Conservation (phyloP, 768 basidiomycete species). For the Infundibulicybe gibba region DNA sequence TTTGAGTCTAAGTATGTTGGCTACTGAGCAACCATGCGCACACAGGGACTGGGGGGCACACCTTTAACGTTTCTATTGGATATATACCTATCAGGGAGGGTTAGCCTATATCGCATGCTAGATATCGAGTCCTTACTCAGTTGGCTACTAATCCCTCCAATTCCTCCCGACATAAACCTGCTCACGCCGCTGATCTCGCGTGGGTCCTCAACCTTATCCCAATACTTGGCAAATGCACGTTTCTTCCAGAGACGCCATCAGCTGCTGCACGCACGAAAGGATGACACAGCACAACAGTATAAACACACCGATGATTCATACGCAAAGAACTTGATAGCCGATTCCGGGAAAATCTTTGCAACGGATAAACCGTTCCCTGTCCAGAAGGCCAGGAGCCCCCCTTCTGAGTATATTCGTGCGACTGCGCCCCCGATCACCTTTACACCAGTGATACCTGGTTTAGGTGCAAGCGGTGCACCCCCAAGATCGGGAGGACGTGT, state of each 20-base stretch:
- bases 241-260: slow-evolving; percentile 50
- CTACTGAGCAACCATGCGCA: slow-evolving; percentile 4
- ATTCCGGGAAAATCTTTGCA: slow-evolving; percentile 95
- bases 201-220: slow-evolving; percentile 87
- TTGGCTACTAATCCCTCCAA: slow-evolving; percentile 94
- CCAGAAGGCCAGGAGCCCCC: slow-evolving; percentile 92
- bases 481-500: slow-evolving; percentile 79
- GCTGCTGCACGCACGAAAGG: background rate
- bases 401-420: slow-evolving; percentile 81
- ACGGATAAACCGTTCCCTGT: slow-evolving; percentile 96
- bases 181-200: slow-evolving; percentile 88
- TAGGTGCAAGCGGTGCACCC: slow-evolving; percentile 41
- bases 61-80: slow-evolving; percentile 95
- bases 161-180: slow-evolving; percentile 92
- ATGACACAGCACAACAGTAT: slow-evolving; percentile 7
- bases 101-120: no score
- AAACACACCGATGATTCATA: slow-evolving; percentile 87
- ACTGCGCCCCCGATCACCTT: slow-evolving; percentile 72
- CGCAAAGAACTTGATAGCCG: slow-evolving; percentile 95
- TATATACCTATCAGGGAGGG: slow-evolving; percentile 69
- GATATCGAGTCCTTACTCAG: slow-evolving; percentile 52
- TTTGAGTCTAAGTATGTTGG: slow-evolving; percentile 63
- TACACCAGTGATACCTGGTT: slow-evolving; percentile 46
- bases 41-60: slow-evolving; percentile 18
- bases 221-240: slow-evolving; percentile 88